phyloP scores from a whole-genome alignment of 2,329 filamentous ascomycete genomes.

The Xylaria multiplex region DNA sequence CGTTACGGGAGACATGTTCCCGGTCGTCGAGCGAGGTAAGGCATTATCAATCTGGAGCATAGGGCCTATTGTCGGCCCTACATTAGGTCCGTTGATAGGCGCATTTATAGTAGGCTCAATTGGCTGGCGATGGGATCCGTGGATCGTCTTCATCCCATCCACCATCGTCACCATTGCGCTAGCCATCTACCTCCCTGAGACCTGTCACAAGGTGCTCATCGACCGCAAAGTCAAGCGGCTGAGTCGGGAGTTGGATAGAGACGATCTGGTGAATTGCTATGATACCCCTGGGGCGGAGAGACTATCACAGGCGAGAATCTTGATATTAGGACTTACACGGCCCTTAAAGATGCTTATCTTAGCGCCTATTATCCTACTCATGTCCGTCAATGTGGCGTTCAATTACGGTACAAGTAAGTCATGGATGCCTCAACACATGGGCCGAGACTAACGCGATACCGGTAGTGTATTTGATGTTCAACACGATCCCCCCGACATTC shows the following conservation, averaged over 20 bases:
- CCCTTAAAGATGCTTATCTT: conserved; percentile 62
- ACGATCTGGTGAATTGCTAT: conserved; percentile 60
- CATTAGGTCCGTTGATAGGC: conserved; percentile 59
- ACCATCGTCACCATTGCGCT: conserved; percentile 51
- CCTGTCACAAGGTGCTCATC: conserved; percentile 62
- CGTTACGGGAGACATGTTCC: conserved; percentile 65
- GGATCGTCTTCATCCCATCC: conserved; percentile 62
- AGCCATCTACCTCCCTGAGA: conserved; percentile 57
- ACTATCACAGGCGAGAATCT: conserved; percentile 46
- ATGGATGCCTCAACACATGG: background rate
- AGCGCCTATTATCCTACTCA: conserved; percentile 58
- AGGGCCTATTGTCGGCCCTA: conserved; percentile 59
- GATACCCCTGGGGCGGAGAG: conserved; percentile 43
- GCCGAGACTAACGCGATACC: background rate
- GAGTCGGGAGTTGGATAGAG: conserved; percentile 57
- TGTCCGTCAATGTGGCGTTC: conserved; percentile 62
- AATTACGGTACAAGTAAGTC: conserved; percentile 56
- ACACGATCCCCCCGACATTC: conserved; percentile 63
- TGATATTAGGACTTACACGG: conserved; percentile 58
- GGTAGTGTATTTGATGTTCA: conserved; percentile 62
- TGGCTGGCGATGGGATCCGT: conserved; percentile 64
- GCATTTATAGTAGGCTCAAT: conserved; percentile 61
- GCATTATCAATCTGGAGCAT: conserved; percentile 62
- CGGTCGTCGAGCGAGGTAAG: conserved; percentile 57
- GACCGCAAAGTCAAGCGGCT: conserved; percentile 59